These are phyloP conservation scores for Pichia cactophila DNA, from an alignment of 1,139 yeast genomes.

Conservation along the genomic window DNA sequence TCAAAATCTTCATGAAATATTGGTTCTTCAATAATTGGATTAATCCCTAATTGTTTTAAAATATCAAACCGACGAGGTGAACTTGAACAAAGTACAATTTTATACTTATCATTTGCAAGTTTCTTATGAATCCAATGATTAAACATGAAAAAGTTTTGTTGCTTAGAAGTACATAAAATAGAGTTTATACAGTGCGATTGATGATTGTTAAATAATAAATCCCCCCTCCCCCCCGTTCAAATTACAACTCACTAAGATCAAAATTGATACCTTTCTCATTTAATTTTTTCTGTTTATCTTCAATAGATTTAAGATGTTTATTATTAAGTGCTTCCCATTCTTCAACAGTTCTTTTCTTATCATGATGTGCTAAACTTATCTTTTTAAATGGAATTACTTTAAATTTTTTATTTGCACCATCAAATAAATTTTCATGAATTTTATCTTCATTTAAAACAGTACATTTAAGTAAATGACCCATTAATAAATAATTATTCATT, in stretches of 20 bases:
- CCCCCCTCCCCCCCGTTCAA: too few relatives aligned
- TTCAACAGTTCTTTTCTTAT: conserved; percentile 47
- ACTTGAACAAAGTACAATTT: conserved; percentile 66
- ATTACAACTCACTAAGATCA: conserved; percentile 27
- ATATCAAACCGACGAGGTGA: conserved; percentile 78
- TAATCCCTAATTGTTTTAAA: conserved; percentile 54
- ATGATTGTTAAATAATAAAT: too few relatives aligned
- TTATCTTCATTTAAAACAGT: conserved; percentile 42
- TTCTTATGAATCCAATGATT: conserved; percentile 30
- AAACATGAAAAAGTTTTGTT: conserved; percentile 8
- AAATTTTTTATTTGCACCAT: conserved; percentile 48
- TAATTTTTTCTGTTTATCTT: conserved; percentile 42
- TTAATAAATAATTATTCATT: conserved; percentile 86
- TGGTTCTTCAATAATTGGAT: conserved; percentile 44
- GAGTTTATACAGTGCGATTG: too few relatives aligned
- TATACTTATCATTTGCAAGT: conserved; percentile 19
- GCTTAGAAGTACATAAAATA: too few relatives aligned
- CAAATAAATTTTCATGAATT: conserved; percentile 41
- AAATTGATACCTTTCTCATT: conserved; percentile 48
- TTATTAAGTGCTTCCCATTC: conserved; percentile 54
- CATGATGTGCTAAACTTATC: conserved; percentile 47
- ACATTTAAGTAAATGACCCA: conserved; percentile 78
- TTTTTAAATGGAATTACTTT: conserved; percentile 58
- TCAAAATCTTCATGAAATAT: conserved; percentile 67
- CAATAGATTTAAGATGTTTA: conserved; percentile 35